phyloP scores from a whole-genome alignment of 2,329 filamentous ascomycete species.

The Mycocentrospora acerina region DNA sequence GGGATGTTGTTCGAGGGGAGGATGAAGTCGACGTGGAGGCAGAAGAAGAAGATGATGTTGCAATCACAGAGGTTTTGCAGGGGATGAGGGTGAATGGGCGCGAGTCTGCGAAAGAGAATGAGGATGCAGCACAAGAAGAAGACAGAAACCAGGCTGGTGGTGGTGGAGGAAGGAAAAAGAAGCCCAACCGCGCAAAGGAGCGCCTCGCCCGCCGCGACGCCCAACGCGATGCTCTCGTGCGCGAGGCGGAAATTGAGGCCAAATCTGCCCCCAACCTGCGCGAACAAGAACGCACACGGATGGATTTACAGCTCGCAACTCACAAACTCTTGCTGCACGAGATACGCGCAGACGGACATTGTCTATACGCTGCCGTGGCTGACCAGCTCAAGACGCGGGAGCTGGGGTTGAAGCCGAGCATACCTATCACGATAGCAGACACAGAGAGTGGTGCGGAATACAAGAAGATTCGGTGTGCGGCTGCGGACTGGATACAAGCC shows the following conservation, averaged over 20 bases:
- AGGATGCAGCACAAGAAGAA: constrained; percentile 5
- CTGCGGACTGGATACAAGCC: constrained; percentile 73
- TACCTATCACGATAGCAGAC: constrained; percentile 28
- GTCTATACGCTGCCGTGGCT: constrained; percentile 87
- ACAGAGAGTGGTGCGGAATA: constrained; percentile 49
- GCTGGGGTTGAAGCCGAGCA: constrained; percentile 36
- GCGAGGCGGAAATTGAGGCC: constrained; percentile 74
- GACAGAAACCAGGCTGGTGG: constrained; percentile 11
- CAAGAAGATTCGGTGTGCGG: constrained; percentile 66
- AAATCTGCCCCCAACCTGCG: constrained; percentile 43
- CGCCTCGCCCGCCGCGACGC: constrained; percentile 85
- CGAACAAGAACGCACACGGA: constrained; percentile 52
- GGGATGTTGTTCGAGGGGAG: constrained; percentile 12
- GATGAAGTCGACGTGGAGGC: constrained; percentile 17
- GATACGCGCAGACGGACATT: constrained; percentile 90
- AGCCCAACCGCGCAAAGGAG: constrained; percentile 89
- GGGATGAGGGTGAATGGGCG: too few species aligned
- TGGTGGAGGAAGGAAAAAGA: constrained; percentile 53
- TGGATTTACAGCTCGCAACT: constrained; percentile 66
- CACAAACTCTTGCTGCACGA: constrained; percentile 71
- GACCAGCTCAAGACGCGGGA: constrained; percentile 68
- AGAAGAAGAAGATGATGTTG: constrained; percentile 8
- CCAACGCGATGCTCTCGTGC: constrained; percentile 71
- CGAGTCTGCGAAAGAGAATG: background rate
- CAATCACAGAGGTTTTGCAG: background rate